Evolutionary conservation across 257 asterid species (phyloP).

Genomic region (Misopates orontium): DNA sequence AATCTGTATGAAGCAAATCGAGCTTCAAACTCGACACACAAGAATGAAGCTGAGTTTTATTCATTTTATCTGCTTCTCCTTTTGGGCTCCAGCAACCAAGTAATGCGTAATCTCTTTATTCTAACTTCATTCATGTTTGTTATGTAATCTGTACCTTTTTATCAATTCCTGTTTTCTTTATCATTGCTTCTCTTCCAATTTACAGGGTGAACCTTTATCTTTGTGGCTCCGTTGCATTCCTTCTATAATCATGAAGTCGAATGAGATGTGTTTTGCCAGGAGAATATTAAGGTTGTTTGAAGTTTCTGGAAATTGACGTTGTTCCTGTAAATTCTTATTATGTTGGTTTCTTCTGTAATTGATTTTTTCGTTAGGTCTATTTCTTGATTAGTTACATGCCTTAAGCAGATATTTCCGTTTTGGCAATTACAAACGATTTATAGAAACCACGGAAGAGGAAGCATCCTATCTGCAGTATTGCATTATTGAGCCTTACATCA

Average conservation of each 20-base stretch:
- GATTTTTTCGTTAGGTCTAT: constrained; percentile 2
- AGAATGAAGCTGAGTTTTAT: constrained; percentile 72
- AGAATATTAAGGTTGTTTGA: constrained; percentile 59
- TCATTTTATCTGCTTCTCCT: constrained; percentile 86
- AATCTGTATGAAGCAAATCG: constrained; percentile 65
- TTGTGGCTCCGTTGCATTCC: constrained; percentile 75
- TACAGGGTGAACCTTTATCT: constrained; percentile 72
- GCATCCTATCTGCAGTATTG: constrained; percentile 87
- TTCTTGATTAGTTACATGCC: constrained; percentile 19
- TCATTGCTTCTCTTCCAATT: constrained; percentile 20
- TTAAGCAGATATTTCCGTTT: constrained; percentile 58
- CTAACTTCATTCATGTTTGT: constrained; percentile 1
- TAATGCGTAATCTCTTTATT: constrained; percentile 32
- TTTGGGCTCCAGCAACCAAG: constrained; percentile 62
- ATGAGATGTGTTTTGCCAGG: constrained; percentile 76
- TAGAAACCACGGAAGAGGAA: constrained; percentile 55
- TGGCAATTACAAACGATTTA: constrained; percentile 76
- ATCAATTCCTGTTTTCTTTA: constrained; percentile 9
- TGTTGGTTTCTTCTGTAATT: constrained; percentile 10
- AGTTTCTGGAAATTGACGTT: constrained; percentile 9
- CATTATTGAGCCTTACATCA: constrained; percentile 76
- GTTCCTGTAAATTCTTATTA: not conserved
- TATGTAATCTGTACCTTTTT: constrained; percentile 10
- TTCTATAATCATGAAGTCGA: constrained; percentile 58
- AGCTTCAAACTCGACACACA: constrained; percentile 42